Base-by-base conservation (phyloP, 1,139 yeast genomes). In the Blastobotrys serpentis region DNA sequence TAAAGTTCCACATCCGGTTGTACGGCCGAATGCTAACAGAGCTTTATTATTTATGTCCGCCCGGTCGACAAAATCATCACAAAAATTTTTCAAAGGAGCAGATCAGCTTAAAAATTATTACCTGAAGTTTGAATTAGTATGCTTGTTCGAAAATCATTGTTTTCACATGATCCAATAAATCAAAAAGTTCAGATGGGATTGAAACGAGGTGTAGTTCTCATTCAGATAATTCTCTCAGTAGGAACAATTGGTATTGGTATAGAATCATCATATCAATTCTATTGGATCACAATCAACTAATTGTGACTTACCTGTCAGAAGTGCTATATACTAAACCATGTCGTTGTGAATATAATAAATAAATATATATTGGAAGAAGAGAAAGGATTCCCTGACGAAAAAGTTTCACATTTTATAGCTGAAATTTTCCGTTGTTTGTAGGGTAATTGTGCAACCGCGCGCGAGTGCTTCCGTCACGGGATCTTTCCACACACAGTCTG, bases 11-110 rank as follows among this genome's bases (percentile, higher is more conserved):
- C 51, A 40, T 19, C 50, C 54, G 57, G 63, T 54, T 63, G 67
- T 63, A 63, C 67, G 52, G 62, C 57, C 64, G 48, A 38, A 49
- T 49, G 57, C 40, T 34, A 44, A 47, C 58, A 43, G 38, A 43
- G 54, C 48, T 47, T 46, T 44, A 25, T 34, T 25, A 47, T 30
- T 48, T 63, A 55, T 53, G 67, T 62, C 67, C 67, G 67, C 67
- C 67, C 67, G 67, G 67, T 63, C 67, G 66, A 57, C 49, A 44
- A 53, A 43, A 55, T 63, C 66, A 52, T 63, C 66, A 59, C 59
- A 45, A 41, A 36, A 44, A 14, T 23, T 23, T n/a, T 25, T 22
- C 8, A 8, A 39, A 25, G 14, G 40, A 19, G 40, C 14, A 16
- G 60, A 57, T 55, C 55, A 54, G 58, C 58, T 60, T 60, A 57